These are phyloP conservation scores for Penicillium palitans DNA, from an alignment of 2,329 filamentous ascomycete genomes.

Conservation along the genomic window DNA sequence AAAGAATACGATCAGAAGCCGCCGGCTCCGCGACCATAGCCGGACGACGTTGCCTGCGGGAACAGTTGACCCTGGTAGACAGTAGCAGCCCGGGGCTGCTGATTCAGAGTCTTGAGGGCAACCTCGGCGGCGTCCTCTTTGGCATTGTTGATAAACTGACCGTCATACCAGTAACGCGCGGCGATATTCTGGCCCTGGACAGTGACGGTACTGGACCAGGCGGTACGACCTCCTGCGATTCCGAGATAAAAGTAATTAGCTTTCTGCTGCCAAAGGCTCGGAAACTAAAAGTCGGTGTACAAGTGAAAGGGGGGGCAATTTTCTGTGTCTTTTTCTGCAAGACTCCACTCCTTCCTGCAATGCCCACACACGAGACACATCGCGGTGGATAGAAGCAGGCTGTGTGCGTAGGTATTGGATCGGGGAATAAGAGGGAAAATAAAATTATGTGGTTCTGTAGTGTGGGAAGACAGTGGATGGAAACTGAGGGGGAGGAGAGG, in stretches of 20 bases:
- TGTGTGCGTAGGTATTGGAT: neutral
- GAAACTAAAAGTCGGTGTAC: constrained; percentile 38
- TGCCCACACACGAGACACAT: constrained; percentile 22
- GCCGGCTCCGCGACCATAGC: constrained; percentile 20
- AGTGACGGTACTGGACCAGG: constrained; percentile 82
- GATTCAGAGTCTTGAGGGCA: constrained; percentile 50
- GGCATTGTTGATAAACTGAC: constrained; percentile 81
- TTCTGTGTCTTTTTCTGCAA: constrained; percentile 15
- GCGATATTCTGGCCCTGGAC: constrained; percentile 64
- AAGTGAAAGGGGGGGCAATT: constrained; percentile 9
- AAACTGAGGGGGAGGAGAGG: constrained; percentile 2
- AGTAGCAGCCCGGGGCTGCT: constrained; percentile 27
- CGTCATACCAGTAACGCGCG: constrained; percentile 91
- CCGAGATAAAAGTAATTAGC: constrained; percentile 27
- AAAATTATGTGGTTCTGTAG: constrained; percentile 32
- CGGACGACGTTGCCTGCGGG: constrained; percentile 16
- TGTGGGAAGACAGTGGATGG: constrained; percentile 27
- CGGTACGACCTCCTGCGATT: constrained; percentile 74
- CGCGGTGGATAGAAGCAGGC: constrained; percentile 7
- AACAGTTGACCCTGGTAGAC: constrained; percentile 29
- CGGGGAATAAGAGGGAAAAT: constrained; percentile 29
- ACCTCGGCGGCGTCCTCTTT: constrained; percentile 89
- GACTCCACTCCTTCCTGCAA: constrained; percentile 30
- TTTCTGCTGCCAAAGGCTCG: constrained; percentile 21
- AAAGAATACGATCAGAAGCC: constrained; percentile 34